A percentile compares a stretch with the other conserved stretches of the same genome.
Conservation (phyloP, 2,329 filamentous ascomycete genomes). For the Nemania abortiva region DNA sequence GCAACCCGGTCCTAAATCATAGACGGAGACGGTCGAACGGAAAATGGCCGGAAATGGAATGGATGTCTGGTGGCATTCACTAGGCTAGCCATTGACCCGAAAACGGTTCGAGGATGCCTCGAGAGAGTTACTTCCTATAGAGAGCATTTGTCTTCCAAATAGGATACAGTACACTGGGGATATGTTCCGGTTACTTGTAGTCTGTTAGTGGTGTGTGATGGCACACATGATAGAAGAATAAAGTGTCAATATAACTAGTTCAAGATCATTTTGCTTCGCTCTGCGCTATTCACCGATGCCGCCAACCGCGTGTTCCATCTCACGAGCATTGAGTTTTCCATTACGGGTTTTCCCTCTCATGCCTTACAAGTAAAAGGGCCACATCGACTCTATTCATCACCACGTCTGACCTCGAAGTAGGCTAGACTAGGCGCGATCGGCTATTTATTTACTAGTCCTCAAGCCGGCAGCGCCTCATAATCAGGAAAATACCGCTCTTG, state of each 20-base stretch:
- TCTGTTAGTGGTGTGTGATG: constrained; percentile 18
- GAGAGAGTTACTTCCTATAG: neutral
- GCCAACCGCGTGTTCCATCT: neutral
- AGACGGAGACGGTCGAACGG: neutral
- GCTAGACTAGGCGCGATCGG: too few species aligned
- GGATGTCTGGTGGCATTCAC: constrained; percentile 1
- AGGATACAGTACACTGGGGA: constrained; percentile 14
- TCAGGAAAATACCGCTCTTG: constrained; percentile 69
- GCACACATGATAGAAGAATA: constrained; percentile 19
- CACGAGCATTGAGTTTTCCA: neutral
- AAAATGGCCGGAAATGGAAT: constrained; percentile 1
- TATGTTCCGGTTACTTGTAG: constrained; percentile 21
- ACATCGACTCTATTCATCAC: neutral
- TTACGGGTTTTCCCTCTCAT: neutral
- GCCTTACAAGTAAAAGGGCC: neutral
- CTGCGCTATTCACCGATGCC: neutral
- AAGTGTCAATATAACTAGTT: constrained; percentile 7
- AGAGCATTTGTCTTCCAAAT: neutral
- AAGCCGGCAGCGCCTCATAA: constrained; percentile 58
- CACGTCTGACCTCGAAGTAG: neutral
- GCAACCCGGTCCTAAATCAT: neutral
- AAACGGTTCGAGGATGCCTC: neutral
- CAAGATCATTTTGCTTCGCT: neutral
- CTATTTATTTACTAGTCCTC: neutral
- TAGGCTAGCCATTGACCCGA: neutral